These are phyloP conservation scores for Boletellus emodensis DNA, from an alignment of 768 basidiomycete species.

Conservation along the genomic window DNA sequence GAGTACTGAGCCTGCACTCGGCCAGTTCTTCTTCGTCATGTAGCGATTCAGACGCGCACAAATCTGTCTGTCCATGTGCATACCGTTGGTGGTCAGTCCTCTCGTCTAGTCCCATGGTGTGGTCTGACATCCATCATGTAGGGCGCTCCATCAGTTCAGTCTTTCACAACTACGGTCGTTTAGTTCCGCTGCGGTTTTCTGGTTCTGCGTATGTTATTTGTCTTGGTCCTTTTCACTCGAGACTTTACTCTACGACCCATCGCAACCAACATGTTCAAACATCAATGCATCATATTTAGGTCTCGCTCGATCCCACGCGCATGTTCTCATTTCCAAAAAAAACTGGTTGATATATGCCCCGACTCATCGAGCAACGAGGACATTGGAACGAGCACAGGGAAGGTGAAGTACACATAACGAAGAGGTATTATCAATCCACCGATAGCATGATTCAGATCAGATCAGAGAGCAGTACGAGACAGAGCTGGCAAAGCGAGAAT, in stretches of 20 bases:
- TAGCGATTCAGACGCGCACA: conserved; percentile 21
- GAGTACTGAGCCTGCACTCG: conserved; percentile 38
- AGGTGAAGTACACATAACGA: background rate
- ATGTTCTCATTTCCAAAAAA: conserved; percentile 1
- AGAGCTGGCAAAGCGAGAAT: background rate
- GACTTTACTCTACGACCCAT: background rate
- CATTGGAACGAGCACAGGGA: background rate
- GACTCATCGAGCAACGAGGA: conserved; percentile 1
- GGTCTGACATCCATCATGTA: background rate
- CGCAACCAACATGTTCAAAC: background rate
- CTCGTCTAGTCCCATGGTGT: background rate
- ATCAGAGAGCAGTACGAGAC: background rate
- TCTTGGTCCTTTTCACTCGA: conserved; percentile 16
- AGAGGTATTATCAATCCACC: background rate
- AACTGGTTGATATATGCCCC: conserved; percentile 13
- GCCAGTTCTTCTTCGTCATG: conserved; percentile 6
- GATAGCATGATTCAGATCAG: conserved; percentile 9
- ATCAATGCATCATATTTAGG: background rate
- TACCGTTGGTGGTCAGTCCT: conserved; percentile 17
- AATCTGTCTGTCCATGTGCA: conserved; percentile 23
- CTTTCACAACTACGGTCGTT: conserved; percentile 31
- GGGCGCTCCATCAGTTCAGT: conserved; percentile 16
- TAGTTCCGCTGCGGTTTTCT: conserved; percentile 26
- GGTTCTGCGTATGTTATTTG: conserved; percentile 14
- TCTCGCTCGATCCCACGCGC: conserved; percentile 7